Conservation (phyloP, 176 grass and related monocot genomes). For the Pontederia paniculata region DNA sequence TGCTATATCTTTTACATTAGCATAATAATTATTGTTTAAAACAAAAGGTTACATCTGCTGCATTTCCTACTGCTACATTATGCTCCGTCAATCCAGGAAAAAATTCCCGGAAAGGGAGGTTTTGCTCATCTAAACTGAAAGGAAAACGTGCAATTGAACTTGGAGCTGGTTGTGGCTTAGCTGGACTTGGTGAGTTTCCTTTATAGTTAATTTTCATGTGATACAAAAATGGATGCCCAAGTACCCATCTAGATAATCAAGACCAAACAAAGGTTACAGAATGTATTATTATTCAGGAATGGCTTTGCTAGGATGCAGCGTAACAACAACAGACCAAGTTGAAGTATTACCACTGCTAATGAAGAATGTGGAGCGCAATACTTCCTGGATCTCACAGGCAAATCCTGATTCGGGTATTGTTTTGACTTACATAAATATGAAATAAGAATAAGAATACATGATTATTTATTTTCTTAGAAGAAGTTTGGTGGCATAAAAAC, state of each 20-base stretch:
- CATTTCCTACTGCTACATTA: too few relatives aligned
- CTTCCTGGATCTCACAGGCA: slow-evolving; percentile 57
- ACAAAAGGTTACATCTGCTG: too few relatives aligned
- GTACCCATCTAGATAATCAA: not conserved
- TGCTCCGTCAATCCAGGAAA: slow-evolving; percentile 32
- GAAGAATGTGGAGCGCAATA: slow-evolving; percentile 85
- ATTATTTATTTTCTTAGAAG: too few relatives aligned
- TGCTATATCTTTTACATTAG: too few relatives aligned
- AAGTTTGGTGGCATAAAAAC: too few relatives aligned
- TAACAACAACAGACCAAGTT: slow-evolving; percentile 67
- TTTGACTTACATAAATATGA: not conserved
- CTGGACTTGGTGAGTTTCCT: slow-evolving; percentile 56
- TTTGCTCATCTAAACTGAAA: slow-evolving; percentile 74
- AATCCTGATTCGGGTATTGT: slow-evolving; percentile 66
- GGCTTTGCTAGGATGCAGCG: slow-evolving; percentile 72
- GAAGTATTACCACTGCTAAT: slow-evolving; percentile 83
- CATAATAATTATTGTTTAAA: too few relatives aligned
- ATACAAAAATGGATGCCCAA: not conserved
- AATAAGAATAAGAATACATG: too few relatives aligned
- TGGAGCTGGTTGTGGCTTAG: slow-evolving; percentile 89
- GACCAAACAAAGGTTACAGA: not conserved
- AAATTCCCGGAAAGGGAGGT: slow-evolving; percentile 85
- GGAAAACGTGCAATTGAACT: slow-evolving; percentile 79
- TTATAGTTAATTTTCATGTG: not conserved
- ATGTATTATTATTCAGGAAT: slow-evolving; percentile 48